These are phyloP conservation scores for Geosmithia putterillii DNA, from an alignment of 2,329 filamentous ascomycete genomes.

Conservation along the genomic window DNA sequence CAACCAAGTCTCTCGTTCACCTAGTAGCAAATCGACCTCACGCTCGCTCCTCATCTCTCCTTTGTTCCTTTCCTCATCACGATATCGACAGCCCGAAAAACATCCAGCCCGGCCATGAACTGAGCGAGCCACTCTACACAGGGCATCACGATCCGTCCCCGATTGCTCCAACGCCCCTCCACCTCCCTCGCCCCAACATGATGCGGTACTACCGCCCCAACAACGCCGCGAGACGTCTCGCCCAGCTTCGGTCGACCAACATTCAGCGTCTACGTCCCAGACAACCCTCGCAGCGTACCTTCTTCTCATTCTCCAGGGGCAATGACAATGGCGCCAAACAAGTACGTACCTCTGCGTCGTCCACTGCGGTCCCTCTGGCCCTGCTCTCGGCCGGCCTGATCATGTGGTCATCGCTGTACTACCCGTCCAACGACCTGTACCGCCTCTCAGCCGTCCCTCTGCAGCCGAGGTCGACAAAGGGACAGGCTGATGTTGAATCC, in stretches of 20 bases:
- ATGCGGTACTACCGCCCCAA: background rate
- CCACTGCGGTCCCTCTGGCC: background rate
- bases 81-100: too few relatives aligned
- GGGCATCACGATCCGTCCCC: too few relatives aligned
- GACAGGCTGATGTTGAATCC: background rate
- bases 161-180: background rate
- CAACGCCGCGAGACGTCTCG: slow-evolving; percentile 4
- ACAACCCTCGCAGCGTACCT: slow-evolving; percentile 7
- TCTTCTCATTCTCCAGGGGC: slow-evolving; percentile 7
- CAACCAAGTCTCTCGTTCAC: too few relatives aligned
- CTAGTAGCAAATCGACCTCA: too few relatives aligned
- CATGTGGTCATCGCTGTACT: background rate
- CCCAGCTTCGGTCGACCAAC: slow-evolving; percentile 1
- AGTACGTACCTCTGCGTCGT: background rate
- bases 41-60: background rate
- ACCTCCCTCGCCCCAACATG: background rate
- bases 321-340: background rate
- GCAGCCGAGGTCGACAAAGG: background rate
- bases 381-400: background rate
- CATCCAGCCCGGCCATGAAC: too few relatives aligned
- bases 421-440: slow-evolving; percentile 5
- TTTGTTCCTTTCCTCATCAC: background rate
- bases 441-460: background rate
- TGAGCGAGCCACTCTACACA: too few relatives aligned
- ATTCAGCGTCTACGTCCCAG: slow-evolving; percentile 1